Evolutionary conservation across 352 stramenopile genomes (phyloP), one percentile per base, ranked within the genome.

Genomic region (Globisporangium echinulatum): DNA sequence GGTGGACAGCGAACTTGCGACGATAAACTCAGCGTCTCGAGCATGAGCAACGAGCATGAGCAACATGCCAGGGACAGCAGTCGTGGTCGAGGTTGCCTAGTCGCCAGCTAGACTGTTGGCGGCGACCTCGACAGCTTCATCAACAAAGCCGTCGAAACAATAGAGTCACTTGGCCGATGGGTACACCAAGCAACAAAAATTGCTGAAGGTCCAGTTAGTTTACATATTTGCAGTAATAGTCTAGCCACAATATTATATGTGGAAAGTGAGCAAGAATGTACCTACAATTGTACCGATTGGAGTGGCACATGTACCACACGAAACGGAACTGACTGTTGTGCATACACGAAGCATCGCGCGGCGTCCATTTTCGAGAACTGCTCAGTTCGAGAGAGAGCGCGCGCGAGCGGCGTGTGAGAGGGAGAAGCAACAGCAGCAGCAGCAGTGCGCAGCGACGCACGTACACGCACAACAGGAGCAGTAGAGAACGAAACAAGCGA

Each of bases 391-490:
- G 37, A 8, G 37, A 52, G 25, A 59, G 33, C n/a, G 54, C 46
- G 38, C 13, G 40, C 7, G 33, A 9, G 33, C 4, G 36, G 46
- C 40, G 44, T 39, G 44, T 46, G n/a, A 13, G 44, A 62, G 56
- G 13, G n/a, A 53, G 37, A 40, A 11, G 13, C 15, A 50, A 25
- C 53, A 58, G n/a, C 15, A 50, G 42, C 53, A 58, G n/a, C 7
- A 61, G 55, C 14, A 9, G 10, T n/a, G 5, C 42, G 10, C 14
- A 44, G 9, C 37, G 4, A 59, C 11, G 14, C 25, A 36, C 13
- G n/a, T 5, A 11, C 37, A 8, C n/a, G 11, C 14, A 52, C 48
- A 38, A 38, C 48, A 14, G 17, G 17, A 38, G 48, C 17, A 52
- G 7, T n/a, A n/a, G n/a, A 48, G 4, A 6, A 15, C 13, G 17